Evolutionary conservation across 2,329 filamentous ascomycete species (phyloP), one percentile per base, ranked within the genome.

Genomic region (Alternaria triticina): DNA sequence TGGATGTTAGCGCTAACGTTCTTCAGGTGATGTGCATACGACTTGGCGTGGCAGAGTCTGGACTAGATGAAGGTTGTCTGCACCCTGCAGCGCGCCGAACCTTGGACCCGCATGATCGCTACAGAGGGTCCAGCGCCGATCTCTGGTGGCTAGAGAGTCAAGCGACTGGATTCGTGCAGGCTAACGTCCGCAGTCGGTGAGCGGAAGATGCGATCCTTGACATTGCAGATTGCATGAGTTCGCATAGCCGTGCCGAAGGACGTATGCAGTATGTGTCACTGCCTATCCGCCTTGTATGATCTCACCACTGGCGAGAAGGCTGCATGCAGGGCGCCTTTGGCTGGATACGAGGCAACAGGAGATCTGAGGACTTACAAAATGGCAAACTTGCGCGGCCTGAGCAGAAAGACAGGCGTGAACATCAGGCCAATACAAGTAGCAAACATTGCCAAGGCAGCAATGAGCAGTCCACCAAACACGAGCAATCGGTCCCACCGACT

Each of bases 401-500:
- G 82, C 70, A 92, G 87, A 70, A 97, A 86, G 64, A 94, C 86
- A 58, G 75, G 75, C 27, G 80, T 82, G 63, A 94, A 94, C 83
- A 97, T 95, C 61, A 98, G 85, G 72, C 90, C 90, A 83, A 98
- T 97, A 85, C 92, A 94, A 74, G 97, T 89, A 79, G 96, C 89
- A 85, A 99, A 98, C 85, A 96, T 95, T 71, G 92, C 93, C 69
- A 93, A 86, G 68, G 96, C 70, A 65, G 71, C 71, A 36, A 74
- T 56, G 22, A 74, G 67, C 40, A 74, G 63, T 15, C 68, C 70
- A 69, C 88, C 90, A 82, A 99, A 99, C 75, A 98, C 88, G 79
- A 99, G 86, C 77, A 98, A 84, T 61, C 95, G 92, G 83, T 99
- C 96, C 96, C 95, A 98, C 83, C 95, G 89, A 83, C 93, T 97